Percentiles rank a stretch among this genome's conserved stretches.
Conservation (phyloP, 2,329 filamentous ascomycete genomes). For the Apiospora malaysiana region DNA sequence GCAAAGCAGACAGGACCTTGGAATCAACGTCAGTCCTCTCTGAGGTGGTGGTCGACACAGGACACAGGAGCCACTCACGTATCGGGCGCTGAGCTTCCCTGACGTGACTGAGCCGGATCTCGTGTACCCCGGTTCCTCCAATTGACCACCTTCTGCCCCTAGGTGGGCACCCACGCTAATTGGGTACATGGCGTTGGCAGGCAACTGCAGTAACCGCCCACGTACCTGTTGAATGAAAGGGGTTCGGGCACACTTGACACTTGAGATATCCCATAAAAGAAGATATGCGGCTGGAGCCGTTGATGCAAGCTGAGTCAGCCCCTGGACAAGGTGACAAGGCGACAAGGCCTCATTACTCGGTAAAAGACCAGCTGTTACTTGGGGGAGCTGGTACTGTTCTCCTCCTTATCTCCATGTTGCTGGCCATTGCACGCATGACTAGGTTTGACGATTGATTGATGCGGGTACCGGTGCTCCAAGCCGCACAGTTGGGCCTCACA, state of each 20-base stretch:
- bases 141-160: not conserved
- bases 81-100: constrained; percentile 5
- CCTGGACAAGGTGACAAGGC: not conserved
- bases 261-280: not conserved
- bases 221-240: not conserved
- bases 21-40: not conserved
- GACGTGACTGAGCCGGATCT: constrained; percentile 13
- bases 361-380: not conserved
- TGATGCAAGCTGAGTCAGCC: constrained; percentile 16
- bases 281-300: constrained; percentile 9
- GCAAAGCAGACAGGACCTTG: constrained; percentile 7
- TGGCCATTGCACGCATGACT: not conserved
- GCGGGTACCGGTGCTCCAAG: not conserved
- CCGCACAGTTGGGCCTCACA: constrained; percentile 2
- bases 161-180: not conserved
- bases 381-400: not conserved
- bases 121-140: constrained; percentile 7
- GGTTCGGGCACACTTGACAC: not conserved
- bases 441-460: not conserved
- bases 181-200: not conserved
- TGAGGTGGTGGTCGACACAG: not conserved
- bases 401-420: not conserved
- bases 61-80: not conserved
- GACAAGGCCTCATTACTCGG: constrained; percentile 15
- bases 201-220: not conserved